Base-by-base conservation (phyloP, 2,329 filamentous ascomycete species). In the Diaporthe aspalathi region DNA sequence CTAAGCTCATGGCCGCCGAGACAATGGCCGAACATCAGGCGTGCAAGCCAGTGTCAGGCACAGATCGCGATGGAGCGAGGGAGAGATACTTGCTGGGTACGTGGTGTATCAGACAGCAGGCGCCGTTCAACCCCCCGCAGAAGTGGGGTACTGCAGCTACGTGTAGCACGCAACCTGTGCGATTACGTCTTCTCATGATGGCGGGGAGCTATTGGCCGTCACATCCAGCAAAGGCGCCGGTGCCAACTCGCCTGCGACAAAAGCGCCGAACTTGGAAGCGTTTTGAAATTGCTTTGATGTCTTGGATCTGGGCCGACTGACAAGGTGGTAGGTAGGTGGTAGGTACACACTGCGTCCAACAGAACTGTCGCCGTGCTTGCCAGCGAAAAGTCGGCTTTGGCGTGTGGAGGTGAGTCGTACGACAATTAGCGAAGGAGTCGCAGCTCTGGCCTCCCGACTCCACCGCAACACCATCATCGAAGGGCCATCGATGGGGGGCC, bases 51-150 rank as follows among this genome's bases (percentile, higher is more conserved):
- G 11, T 47, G 16, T 17, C 57, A 17, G 27, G 47, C 57, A 63
- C 57, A 49, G 43, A 63, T 63, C 57, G 49, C 57, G 57, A 63
- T 63, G 57, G 29, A 63, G 57, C n/a, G 17, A 12, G 57, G 47
- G 47, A 35, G 29, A 63, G 57, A 9, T 9, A 22, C 20, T 8
- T 27, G 17, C 27, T 29, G 47, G 45, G 66, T 60, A 60, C 43
- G 43, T 40, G 27, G 66, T 68, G 66, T 53, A 68, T 56, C 49
- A 49, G 57, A 16, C 12, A 38, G 35, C 57, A 38, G 9, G 11
- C 20, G 20, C 57, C 27, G 57, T 35, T 49, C 35, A 38, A 38
- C 6, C 24, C 17, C 40, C 24, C 27, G 45, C n/a, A 43, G 17
- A 50, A 43, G 40, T 47, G 53, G 66, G 66, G 35, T 38, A 60